Base-by-base conservation (phyloP, 1,284 basidiomycete species). In the Cutaneotrichosporon sp. region DNA sequence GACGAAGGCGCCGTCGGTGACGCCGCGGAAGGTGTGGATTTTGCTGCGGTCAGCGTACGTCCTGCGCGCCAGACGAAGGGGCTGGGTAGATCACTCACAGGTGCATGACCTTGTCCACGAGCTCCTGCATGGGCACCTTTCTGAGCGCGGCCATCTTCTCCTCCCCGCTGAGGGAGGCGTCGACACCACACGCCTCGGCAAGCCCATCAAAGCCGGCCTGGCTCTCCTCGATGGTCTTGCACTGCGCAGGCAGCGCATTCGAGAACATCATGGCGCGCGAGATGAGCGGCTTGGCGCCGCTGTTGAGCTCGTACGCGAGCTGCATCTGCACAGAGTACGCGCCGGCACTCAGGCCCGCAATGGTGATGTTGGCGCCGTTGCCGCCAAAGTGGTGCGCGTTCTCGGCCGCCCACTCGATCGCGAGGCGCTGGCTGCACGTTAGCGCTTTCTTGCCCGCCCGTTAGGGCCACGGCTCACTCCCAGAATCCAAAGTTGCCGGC, bases 281-380 rank as follows among this genome's bases (percentile, higher is more conserved):
- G 58, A 69, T 65, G n/a, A 64, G 50, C 14, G 60, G 62, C 24
- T 54, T 45, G 33, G 43, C 51, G 7, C 46, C 52, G 11, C 54
- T 43, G 56, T 62, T 65, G 45, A 73, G 72, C 54, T 74, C 71
- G 69, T 75, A 67, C 51, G 72, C 63, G 7, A 77, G 67, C 62
- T 77, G 76, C 20, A 72, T 68, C 43, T 78, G 67, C 3, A 67
- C 66, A 5, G 69, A 53, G 70, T 74, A 68, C 6, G 77, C 72
- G 5, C 78, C 78, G 1, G 78, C 78, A 0, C 68, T 70, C 2
- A 73, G 65, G 6, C 78, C 78, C 11, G 62, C 70, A 27, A 78
- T 66, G 8, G 75, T 74, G 54, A 79, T 69, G 55, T 69, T 69
- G 42, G 56, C 20, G 1, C 64, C 67, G 58, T 76, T 68, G 7